Conservation (phyloP, 1,139 yeast species). For the Diutina sp. region DNA sequence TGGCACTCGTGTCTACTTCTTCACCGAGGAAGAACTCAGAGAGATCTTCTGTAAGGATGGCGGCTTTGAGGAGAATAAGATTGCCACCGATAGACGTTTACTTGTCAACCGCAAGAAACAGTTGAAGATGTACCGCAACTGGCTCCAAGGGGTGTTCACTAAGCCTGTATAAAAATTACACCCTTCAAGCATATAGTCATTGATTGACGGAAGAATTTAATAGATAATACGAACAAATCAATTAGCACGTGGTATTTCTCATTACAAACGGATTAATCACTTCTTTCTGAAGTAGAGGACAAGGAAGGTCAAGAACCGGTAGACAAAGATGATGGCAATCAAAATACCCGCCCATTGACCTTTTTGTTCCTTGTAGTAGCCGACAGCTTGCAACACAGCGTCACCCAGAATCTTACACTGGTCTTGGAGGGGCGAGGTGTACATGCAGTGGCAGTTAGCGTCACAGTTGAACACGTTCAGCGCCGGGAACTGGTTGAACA, state of each 20-base stretch:
- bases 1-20: constrained; percentile 94
- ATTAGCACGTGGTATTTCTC: neutral
- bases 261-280: neutral
- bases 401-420: constrained; percentile 19
- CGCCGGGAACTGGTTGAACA: constrained; percentile 22
- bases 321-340: constrained; percentile 15
- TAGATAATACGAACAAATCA: neutral
- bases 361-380: constrained; percentile 13
- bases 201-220: neutral
- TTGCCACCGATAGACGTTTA: constrained; percentile 83
- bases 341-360: constrained; percentile 23
- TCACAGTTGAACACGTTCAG: constrained; percentile 17
- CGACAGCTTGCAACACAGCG: constrained; percentile 18
- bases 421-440: constrained; percentile 13
- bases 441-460: constrained; percentile 20
- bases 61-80: constrained; percentile 53
- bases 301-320: constrained; percentile 9
- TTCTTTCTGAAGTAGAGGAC: neutral
- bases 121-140: constrained; percentile 89
- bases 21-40: constrained; percentile 83
- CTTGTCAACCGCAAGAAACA: constrained; percentile 86
- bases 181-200: neutral
- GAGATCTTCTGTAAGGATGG: constrained; percentile 53
- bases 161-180: constrained; percentile 10
- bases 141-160: constrained; percentile 84